A percentile compares a stretch with the other conserved stretches of the same genome.
Evolutionary conservation across 1,284 basidiomycete species (phyloP).

Genomic region (Agroathelia rolfsii): DNA sequence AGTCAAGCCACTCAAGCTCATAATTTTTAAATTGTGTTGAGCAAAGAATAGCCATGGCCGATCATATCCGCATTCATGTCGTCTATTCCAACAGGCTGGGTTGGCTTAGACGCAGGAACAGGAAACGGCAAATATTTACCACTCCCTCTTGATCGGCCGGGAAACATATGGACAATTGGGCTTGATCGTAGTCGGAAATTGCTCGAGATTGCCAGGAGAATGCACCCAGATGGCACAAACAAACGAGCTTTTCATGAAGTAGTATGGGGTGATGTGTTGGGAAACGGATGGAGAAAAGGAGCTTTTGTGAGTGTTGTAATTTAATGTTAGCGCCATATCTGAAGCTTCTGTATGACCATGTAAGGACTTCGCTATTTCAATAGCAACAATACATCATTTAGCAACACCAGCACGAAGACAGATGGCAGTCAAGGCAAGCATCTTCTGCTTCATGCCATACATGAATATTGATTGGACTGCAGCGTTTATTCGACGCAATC

Average conservation of each 20-base stretch:
- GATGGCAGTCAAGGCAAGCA: slow-evolving; percentile 59
- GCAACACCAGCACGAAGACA: slow-evolving; percentile 67
- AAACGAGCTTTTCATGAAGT: slow-evolving; percentile 48
- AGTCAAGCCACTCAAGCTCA: not conserved
- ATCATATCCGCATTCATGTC: slow-evolving; percentile 78
- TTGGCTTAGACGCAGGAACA: slow-evolving; percentile 92
- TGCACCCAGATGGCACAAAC: slow-evolving; percentile 28
- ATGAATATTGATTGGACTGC: slow-evolving; percentile 6
- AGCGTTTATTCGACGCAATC: slow-evolving; percentile 62
- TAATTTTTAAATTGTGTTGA: slow-evolving; percentile 1
- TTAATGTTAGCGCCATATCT: not conserved
- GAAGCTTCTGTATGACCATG: not conserved
- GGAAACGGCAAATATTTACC: slow-evolving; percentile 97
- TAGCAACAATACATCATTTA: slow-evolving; percentile 92
- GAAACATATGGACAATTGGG: slow-evolving; percentile 65
- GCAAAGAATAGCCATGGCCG: slow-evolving; percentile 75
- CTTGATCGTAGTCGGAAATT: slow-evolving; percentile 76
- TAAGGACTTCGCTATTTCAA: slow-evolving; percentile 90
- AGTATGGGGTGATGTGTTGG: slow-evolving; percentile 64
- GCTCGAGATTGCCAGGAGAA: slow-evolving; percentile 60
- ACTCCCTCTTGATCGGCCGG: slow-evolving; percentile 45
- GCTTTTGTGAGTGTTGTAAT: slow-evolving; percentile 56
- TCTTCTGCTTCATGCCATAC: slow-evolving; percentile 7
- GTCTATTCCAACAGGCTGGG: slow-evolving; percentile 62
- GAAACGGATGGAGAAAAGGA: slow-evolving; percentile 58